phyloP scores from a whole-genome alignment of 306 rosid genomes.

The Quercus rubra region DNA sequence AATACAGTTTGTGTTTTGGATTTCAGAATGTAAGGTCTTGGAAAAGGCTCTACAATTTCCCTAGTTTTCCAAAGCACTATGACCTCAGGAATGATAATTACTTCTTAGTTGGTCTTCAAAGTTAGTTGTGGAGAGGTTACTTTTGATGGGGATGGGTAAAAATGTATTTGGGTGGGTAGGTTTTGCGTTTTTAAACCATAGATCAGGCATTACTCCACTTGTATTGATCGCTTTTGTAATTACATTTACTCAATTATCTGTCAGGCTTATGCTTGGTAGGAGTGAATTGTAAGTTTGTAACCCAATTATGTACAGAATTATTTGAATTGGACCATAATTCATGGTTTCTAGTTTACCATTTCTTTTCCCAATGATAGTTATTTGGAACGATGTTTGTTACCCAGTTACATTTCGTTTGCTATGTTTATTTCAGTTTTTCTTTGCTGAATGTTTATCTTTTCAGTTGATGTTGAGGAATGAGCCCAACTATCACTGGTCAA shows the following conservation, averaged over 20 bases:
- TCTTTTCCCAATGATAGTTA: not conserved
- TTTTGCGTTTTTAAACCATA: constrained; percentile 11
- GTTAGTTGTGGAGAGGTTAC: not conserved
- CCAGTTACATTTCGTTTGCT: not conserved
- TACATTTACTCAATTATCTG: not conserved
- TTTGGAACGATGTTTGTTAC: not conserved
- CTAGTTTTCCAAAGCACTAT: not conserved
- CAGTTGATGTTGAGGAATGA: not conserved
- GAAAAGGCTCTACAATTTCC: not conserved
- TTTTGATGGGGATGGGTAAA: not conserved
- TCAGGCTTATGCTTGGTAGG: constrained; percentile 5
- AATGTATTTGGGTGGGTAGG: constrained; percentile 12
- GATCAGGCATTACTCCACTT: constrained; percentile 10
- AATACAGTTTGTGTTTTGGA: constrained; percentile 76
- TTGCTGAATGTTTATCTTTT: not conserved
- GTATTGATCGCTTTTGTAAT: not conserved
- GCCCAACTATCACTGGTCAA: not conserved
- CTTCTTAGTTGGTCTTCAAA: not conserved
- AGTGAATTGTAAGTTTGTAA: not conserved
- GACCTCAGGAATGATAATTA: not conserved
- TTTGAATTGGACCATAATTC: not conserved
- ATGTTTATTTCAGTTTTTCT: not conserved
- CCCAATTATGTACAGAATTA: constrained; percentile 4
- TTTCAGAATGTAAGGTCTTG: constrained; percentile 39
- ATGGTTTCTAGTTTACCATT: not conserved